Conservation (phyloP, 225 moss, liverwort and hornwort genomes). For the Pleurozium schreberi region DNA sequence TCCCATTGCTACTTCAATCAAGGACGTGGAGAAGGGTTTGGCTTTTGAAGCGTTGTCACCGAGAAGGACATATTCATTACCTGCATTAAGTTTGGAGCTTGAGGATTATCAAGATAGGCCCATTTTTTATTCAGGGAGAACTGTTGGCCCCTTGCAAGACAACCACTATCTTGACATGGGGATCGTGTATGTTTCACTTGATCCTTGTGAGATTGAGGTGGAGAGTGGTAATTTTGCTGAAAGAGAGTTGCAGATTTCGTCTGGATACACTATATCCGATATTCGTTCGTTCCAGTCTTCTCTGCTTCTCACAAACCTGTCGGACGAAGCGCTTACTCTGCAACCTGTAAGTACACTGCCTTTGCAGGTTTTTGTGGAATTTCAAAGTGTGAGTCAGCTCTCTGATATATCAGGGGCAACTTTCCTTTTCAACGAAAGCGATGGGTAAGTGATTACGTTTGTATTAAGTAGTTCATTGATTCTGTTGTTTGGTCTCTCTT, state of each 20-base stretch:
- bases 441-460: slow-evolving; percentile 48
- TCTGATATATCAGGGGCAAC: slow-evolving; percentile 4
- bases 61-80: slow-evolving; percentile 24
- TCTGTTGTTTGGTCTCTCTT: not conserved
- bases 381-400: not conserved
- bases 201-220: slow-evolving; percentile 5
- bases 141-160: slow-evolving; percentile 25
- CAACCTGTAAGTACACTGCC: slow-evolving; percentile 66
- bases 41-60: slow-evolving; percentile 34
- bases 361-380: slow-evolving; percentile 39
- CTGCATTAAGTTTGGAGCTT: slow-evolving; percentile 16
- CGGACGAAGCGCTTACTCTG: slow-evolving; percentile 39
- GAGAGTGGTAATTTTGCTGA: not conserved
- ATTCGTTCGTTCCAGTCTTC: slow-evolving; percentile 56
- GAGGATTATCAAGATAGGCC: slow-evolving; percentile 12
- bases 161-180: slow-evolving; percentile 57
- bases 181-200: slow-evolving; percentile 59
- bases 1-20: not conserved
- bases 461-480: not conserved
- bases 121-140: slow-evolving; percentile 2
- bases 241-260: not conserved
- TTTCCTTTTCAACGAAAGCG: slow-evolving; percentile 87
- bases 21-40: slow-evolving; percentile 32
- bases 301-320: slow-evolving; percentile 50
- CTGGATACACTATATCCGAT: slow-evolving; percentile 35